Conservation (phyloP, 768 basidiomycete species). For the Tremella mesenterica region DNA sequence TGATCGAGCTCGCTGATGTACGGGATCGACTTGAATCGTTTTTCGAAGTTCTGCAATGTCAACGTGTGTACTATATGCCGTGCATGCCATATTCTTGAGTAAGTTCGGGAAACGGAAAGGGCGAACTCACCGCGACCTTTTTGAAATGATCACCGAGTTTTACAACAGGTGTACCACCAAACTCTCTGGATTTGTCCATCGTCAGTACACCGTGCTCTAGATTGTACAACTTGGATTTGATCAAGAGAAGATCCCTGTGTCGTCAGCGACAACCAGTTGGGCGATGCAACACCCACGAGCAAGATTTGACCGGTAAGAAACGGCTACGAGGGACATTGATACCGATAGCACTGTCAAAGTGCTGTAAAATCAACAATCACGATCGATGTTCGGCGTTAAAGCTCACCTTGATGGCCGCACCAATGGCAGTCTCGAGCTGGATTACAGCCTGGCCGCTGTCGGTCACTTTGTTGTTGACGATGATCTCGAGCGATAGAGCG, state of each 20-base stretch:
- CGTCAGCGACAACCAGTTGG: conserved; percentile 40
- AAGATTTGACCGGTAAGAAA: conserved; percentile 75
- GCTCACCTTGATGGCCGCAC: conserved; percentile 70
- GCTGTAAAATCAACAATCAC: conserved; percentile 5
- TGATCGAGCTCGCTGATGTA: conserved; percentile 85
- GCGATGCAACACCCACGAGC: conserved; percentile 50
- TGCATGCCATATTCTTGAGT: neutral
- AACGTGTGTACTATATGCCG: neutral
- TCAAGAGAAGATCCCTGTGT: conserved; percentile 55
- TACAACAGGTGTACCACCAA: conserved; percentile 67
- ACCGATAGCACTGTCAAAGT: conserved; percentile 66
- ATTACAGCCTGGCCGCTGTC: conserved; percentile 81
- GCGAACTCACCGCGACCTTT: conserved; percentile 55
- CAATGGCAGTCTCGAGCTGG: conserved; percentile 85
- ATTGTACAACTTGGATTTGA: conserved; percentile 88
- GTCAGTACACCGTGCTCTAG: conserved; percentile 78
- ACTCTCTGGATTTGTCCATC: conserved; percentile 50
- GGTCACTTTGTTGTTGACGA: conserved; percentile 63
- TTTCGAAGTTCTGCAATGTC: conserved; percentile 65
- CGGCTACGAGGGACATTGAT: conserved; percentile 90
- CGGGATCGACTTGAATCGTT: conserved; percentile 89
- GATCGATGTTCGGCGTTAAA: neutral
- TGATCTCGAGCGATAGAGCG: conserved; percentile 83
- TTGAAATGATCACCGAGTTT: conserved; percentile 96
- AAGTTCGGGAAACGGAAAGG: neutral